phyloP scores from a whole-genome alignment of 2,329 filamentous ascomycete genomes.

The Fusarium odoratissimum region DNA sequence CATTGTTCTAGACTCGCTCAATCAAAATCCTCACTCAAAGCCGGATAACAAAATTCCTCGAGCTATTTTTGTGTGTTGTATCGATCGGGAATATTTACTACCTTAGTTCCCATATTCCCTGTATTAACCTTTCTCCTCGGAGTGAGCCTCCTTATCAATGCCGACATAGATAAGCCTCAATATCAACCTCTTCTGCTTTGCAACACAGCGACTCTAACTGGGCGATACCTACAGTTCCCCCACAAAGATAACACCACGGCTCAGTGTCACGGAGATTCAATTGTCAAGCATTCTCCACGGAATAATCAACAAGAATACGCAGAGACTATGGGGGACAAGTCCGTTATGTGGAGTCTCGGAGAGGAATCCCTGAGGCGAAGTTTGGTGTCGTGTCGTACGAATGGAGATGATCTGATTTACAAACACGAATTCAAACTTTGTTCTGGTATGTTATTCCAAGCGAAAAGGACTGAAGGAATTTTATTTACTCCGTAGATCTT shows the following conservation, averaged over 20 bases:
- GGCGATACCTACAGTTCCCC: conserved; percentile 2
- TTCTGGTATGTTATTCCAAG: background rate
- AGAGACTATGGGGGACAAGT: background rate
- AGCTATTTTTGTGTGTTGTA: conserved; percentile 14
- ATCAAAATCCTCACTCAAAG: background rate
- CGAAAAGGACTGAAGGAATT: background rate
- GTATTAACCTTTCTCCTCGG: conserved; percentile 34
- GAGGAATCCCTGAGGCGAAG: background rate
- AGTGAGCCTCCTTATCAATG: conserved; percentile 26
- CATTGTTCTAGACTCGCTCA: background rate
- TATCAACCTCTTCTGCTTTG: conserved; percentile 9
- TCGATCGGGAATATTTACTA: conserved; percentile 16
- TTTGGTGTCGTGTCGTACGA: conserved; percentile 1
- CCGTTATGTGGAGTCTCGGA: background rate
- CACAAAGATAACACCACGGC: conserved; percentile 25
- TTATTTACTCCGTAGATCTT: background rate
- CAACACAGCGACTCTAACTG: conserved; percentile 25
- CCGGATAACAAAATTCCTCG: background rate
- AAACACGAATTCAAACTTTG: background rate
- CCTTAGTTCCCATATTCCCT: conserved; percentile 11
- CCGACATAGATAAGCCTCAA: conserved; percentile 32
- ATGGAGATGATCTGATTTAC: conserved; percentile 24
- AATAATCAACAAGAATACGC: background rate
- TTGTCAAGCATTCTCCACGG: conserved; percentile 12
- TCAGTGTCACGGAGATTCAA: conserved; percentile 6